Conservation (phyloP, 1,284 basidiomycete species). For the Macrocystidia cucumis region DNA sequence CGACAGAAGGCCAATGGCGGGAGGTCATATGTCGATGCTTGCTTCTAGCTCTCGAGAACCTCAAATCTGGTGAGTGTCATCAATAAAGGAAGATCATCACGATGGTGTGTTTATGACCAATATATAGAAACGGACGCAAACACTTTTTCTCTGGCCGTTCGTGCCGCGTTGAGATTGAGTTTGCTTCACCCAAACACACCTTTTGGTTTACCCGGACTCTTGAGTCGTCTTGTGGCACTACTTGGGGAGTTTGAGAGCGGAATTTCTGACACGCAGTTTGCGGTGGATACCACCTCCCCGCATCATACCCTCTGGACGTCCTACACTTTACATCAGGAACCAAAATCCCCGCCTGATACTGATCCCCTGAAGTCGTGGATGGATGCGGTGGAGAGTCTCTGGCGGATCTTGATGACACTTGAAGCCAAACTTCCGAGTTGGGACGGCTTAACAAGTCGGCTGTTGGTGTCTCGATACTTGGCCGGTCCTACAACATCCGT, state of each 20-base stretch:
- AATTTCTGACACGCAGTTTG: slow-evolving; percentile 9
- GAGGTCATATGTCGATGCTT: slow-evolving; percentile 44
- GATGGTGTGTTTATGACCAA: not conserved
- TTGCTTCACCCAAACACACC: slow-evolving; percentile 22
- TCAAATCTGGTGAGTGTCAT: slow-evolving; percentile 17
- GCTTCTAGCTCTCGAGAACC: slow-evolving; percentile 27
- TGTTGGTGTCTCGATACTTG: slow-evolving; percentile 48
- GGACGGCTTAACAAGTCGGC: slow-evolving; percentile 41
- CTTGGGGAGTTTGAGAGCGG: slow-evolving; percentile 30
- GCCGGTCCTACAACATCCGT: slow-evolving; percentile 25
- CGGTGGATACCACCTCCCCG: slow-evolving; percentile 1
- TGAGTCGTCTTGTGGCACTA: slow-evolving; percentile 24
- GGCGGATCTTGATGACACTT: slow-evolving; percentile 44
- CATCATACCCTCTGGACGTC: slow-evolving; percentile 29
- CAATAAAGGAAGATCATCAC: not conserved
- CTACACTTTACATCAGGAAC: slow-evolving; percentile 33
- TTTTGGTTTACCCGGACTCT: slow-evolving; percentile 20
- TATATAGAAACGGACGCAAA: slow-evolving; percentile 16
- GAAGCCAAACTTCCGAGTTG: slow-evolving; percentile 29
- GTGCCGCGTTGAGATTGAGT: slow-evolving; percentile 34
- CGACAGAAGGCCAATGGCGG: slow-evolving; percentile 53
- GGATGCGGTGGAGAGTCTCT: slow-evolving; percentile 45
- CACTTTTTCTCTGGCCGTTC: slow-evolving; percentile 20
- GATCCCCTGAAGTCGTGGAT: slow-evolving; percentile 40
- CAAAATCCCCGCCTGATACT: slow-evolving; percentile 14